phyloP scores from a whole-genome alignment of 768 basidiomycete species.

The Paxillus rubicundulus region DNA sequence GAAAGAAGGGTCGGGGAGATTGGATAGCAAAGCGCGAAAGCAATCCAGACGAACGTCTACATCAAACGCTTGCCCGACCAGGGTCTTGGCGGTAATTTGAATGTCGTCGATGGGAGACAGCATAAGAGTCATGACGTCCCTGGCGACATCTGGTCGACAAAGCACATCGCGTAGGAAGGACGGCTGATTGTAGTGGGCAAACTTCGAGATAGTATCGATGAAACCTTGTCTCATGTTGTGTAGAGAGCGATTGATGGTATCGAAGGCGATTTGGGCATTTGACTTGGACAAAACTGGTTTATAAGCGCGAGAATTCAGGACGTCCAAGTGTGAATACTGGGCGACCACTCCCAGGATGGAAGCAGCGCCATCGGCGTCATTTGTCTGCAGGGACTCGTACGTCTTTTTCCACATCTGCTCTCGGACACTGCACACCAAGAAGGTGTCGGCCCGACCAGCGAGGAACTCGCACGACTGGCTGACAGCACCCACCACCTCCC shows the following conservation, averaged over 20 bases:
- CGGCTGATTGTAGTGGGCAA: slow-evolving; percentile 60
- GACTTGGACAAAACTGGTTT: slow-evolving; percentile 34
- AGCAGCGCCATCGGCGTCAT: slow-evolving; percentile 57
- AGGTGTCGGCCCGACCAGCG: slow-evolving; percentile 26
- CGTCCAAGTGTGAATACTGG: slow-evolving; percentile 64
- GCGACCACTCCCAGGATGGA: slow-evolving; percentile 58
- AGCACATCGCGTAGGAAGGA: slow-evolving; percentile 55
- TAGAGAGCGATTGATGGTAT: slow-evolving; percentile 62
- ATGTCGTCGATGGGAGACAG: slow-evolving; percentile 80
- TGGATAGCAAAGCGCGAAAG: slow-evolving; percentile 72
- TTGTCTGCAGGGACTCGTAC: slow-evolving; percentile 56
- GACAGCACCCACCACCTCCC: slow-evolving; percentile 31
- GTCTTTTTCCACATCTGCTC: slow-evolving; percentile 66
- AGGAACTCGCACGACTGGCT: slow-evolving; percentile 33
- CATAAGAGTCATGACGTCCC: slow-evolving; percentile 63
- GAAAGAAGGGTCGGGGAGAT: slow-evolving; percentile 63
- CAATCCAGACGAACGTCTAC: slow-evolving; percentile 88
- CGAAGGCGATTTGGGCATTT: slow-evolving; percentile 37
- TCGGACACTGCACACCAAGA: slow-evolving; percentile 43
- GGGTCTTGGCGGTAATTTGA: slow-evolving; percentile 69
- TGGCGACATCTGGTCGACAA: slow-evolving; percentile 50
- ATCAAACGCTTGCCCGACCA: slow-evolving; percentile 86
- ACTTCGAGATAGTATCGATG: slow-evolving; percentile 55
- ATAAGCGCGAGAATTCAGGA: slow-evolving; percentile 54
- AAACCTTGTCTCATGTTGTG: slow-evolving; percentile 59